A percentile compares a stretch with the other conserved stretches of the same genome.
Evolutionary conservation across 768 basidiomycete genomes (phyloP).

Genomic region (Holtermannia corniformis): DNA sequence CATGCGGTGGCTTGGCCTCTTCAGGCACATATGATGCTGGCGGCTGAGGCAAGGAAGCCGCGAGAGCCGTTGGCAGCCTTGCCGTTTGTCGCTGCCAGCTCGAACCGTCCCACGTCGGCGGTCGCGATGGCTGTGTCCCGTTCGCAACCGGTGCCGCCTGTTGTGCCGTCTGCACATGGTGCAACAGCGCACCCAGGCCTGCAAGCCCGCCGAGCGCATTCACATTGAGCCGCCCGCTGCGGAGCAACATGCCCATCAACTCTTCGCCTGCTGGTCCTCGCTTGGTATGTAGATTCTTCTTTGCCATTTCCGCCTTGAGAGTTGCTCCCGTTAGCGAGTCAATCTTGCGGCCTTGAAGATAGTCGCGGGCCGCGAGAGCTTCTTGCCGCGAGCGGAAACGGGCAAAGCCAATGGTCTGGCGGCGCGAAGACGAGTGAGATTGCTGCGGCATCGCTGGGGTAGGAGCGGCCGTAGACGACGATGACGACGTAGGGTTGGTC

Average conservation of each 20-base stretch:
- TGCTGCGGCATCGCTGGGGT: conserved; percentile 20
- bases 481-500: conserved; percentile 13
- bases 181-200: not conserved
- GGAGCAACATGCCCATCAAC: conserved; percentile 27
- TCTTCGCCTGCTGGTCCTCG: conserved; percentile 61
- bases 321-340: conserved; percentile 88
- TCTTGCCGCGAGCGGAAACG: conserved; percentile 83
- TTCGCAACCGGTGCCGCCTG: not conserved
- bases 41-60: not conserved
- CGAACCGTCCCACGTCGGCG: not conserved
- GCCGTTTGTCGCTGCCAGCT: not conserved
- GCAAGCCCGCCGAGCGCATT: not conserved
- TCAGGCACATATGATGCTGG: not conserved
- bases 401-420: conserved; percentile 97
- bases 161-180: not conserved
- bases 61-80: not conserved
- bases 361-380: conserved; percentile 76
- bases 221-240: conserved; percentile 20
- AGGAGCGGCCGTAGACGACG: conserved; percentile 28
- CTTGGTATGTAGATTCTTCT: conserved; percentile 98
- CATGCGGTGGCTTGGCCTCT: not conserved
- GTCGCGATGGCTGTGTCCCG: not conserved
- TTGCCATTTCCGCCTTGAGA: conserved; percentile 98
- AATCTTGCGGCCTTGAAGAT: conserved; percentile 77
- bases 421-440: conserved; percentile 52